Base-by-base conservation (phyloP, 2,329 filamentous ascomycete species). In the Endothia cerciana region DNA sequence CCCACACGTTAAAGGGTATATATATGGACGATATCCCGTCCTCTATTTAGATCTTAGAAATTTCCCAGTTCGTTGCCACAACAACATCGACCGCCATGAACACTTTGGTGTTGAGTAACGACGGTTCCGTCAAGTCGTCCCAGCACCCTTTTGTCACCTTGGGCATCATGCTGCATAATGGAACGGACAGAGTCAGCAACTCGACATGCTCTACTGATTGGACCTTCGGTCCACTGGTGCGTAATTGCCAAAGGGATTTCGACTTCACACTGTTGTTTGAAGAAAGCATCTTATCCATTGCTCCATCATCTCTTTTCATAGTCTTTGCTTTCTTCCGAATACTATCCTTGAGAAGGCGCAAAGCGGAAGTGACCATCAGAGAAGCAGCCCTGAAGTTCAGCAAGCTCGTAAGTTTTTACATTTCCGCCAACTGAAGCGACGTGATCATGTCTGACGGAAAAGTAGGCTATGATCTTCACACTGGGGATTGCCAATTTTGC, bases 191-290 rank as follows among this genome's bases (percentile, higher is more conserved):
- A 1, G 43, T 25, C 22, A 22, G 1, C 22, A 51, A 8, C 22
- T 28, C 45, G 1, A 33, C 19, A 22, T 65, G 51, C n/a, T 13
- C n/a, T 1, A 58, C 40, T 56, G 64, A 62, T 41, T n/a, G 17
- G 38, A 43, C 47, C 28, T 40, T 65, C n/a, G 64, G 38, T 1
- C 64, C 64, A 5, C 25, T 58, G 4, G 59, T 62, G 1, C 30
- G 19, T 28, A 43, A 41, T 33, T 65, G 64, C 25, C 51, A 41
- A 38, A 60, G 51, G n/a, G 43, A 62, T 11, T 53, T 58, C 36
- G 59, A 65, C 33, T 65, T 62, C 28, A 65, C 64, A n/a, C 3
- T 65, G 2, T 25, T 65, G 4, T 65, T 65, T 2, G 36, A 65
- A 63, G 49, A 65, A 11, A 45, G 38, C 7, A 19, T 61, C 17